Conservation (phyloP, 2,329 filamentous ascomycete genomes). For the Fulvia fulva region DNA sequence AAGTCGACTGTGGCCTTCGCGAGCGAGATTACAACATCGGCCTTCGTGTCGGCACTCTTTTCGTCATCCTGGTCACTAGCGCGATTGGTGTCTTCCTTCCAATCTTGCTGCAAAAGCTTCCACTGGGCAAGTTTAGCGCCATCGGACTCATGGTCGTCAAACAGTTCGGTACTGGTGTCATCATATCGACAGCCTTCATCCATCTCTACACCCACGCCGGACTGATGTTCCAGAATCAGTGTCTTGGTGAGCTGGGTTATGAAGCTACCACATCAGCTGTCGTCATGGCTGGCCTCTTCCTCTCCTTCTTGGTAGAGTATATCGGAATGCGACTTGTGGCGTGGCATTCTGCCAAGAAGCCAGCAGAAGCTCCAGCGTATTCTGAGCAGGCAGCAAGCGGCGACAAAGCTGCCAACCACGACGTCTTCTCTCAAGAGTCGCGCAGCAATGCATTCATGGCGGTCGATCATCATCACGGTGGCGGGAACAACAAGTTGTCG, state of each 20-base stretch:
- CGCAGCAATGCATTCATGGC: slow-evolving; percentile 47
- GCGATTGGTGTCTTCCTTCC: slow-evolving; percentile 65
- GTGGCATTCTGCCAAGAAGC: not conserved
- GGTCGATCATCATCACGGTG: slow-evolving; percentile 18
- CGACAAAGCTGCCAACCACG: not conserved
- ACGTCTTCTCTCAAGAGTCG: not conserved
- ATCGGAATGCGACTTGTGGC: slow-evolving; percentile 35
- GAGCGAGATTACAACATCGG: slow-evolving; percentile 62
- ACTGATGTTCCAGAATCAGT: slow-evolving; percentile 69
- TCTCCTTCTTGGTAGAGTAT: slow-evolving; percentile 70
- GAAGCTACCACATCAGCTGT: slow-evolving; percentile 68
- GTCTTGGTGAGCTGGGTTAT: slow-evolving; percentile 62
- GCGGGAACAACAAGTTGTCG: slow-evolving; percentile 34
- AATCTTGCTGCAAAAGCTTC: slow-evolving; percentile 58
- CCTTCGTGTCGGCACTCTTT: slow-evolving; percentile 66
- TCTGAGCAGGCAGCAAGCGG: not conserved
- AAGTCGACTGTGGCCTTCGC: slow-evolving; percentile 44
- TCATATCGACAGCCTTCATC: slow-evolving; percentile 67
- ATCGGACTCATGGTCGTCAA: slow-evolving; percentile 62
- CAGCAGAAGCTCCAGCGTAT: slow-evolving; percentile 21
- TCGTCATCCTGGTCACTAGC: slow-evolving; percentile 67
- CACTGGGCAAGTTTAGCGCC: slow-evolving; percentile 37
- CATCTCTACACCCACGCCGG: slow-evolving; percentile 69
- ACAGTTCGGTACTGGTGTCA: slow-evolving; percentile 68
- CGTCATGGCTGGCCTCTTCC: slow-evolving; percentile 68